phyloP scores from a whole-genome alignment of 179 eudicot species.

The Camellia oleifera region DNA sequence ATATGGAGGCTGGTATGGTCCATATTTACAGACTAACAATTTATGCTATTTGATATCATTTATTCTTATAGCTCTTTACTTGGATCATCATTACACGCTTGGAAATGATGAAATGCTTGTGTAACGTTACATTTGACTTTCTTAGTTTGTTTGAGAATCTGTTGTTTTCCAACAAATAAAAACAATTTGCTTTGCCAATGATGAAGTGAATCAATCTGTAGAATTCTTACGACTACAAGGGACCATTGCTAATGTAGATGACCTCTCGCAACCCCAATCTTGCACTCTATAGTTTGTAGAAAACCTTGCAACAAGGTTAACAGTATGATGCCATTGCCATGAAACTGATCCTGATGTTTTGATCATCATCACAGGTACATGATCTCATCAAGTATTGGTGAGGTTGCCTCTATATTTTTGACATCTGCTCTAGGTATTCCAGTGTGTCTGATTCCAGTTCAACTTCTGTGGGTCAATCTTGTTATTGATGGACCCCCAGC shows the following conservation, averaged over 20 bases:
- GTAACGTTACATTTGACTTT: too few species aligned
- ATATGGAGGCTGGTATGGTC: too few species aligned
- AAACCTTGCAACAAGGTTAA: not conserved
- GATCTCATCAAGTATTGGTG: constrained; percentile 90
- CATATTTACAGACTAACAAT: not conserved
- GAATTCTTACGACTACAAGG: too few species aligned
- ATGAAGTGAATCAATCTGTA: too few species aligned
- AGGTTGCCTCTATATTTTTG: constrained; percentile 76
- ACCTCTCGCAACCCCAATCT: not conserved
- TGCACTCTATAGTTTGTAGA: not conserved
- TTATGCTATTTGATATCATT: too few species aligned
- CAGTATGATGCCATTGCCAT: not conserved
- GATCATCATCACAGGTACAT: constrained; percentile 46
- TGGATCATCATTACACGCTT: too few species aligned
- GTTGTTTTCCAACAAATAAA: too few species aligned
- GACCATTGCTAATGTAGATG: too few species aligned
- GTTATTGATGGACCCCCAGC: constrained; percentile 97
- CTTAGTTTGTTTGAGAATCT: too few species aligned
- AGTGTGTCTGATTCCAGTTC: constrained; percentile 84
- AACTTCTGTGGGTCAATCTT: constrained; percentile 90
- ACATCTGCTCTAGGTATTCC: constrained; percentile 87
- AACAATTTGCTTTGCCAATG: too few species aligned
- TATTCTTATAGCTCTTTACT: too few species aligned
- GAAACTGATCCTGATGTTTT: not conserved
- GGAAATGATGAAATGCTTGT: too few species aligned